Conservation (phyloP, 2,329 filamentous ascomycete species). For the Trichophyton verrucosum region DNA sequence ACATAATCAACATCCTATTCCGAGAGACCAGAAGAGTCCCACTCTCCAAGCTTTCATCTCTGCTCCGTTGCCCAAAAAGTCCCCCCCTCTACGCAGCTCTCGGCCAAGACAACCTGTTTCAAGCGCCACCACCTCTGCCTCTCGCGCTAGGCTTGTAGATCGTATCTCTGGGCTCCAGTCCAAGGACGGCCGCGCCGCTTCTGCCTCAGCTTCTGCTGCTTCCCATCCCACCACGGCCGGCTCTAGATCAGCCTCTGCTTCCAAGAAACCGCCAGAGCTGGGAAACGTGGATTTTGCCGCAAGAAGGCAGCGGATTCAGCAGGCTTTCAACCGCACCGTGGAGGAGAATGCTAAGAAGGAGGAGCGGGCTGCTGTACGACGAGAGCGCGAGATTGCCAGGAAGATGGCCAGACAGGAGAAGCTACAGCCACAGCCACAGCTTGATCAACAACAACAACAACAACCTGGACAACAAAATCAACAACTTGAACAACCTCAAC, state of each 20-base stretch:
- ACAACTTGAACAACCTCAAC: background rate
- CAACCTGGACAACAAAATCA: background rate
- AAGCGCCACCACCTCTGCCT: conserved; percentile 57
- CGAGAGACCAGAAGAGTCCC: conserved; percentile 39
- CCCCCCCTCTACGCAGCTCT: conserved; percentile 66
- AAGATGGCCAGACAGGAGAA: conserved; percentile 10
- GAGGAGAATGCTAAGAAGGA: conserved; percentile 53
- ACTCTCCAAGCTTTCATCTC: conserved; percentile 64
- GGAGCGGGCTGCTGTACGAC: conserved; percentile 30
- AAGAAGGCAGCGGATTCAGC: conserved; percentile 66
- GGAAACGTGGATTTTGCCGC: conserved; percentile 76
- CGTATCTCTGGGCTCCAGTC: conserved; percentile 37
- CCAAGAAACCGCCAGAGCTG: conserved; percentile 42
- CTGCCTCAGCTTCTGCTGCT: conserved; percentile 15
- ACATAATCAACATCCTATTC: conserved; percentile 13
- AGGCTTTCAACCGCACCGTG: conserved; percentile 75
- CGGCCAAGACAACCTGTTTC: conserved; percentile 70
- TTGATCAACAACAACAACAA: too few relatives aligned
- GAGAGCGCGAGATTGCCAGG: conserved; percentile 18
- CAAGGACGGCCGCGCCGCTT: conserved; percentile 21
- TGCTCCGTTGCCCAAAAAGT: conserved; percentile 56
- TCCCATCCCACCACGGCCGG: background rate
- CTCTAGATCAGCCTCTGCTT: conserved; percentile 19
- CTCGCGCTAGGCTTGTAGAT: conserved; percentile 53
- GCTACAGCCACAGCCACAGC: too few relatives aligned